Conservation (phyloP, 2,329 filamentous ascomycete species). For the Colletotrichum navitas region DNA sequence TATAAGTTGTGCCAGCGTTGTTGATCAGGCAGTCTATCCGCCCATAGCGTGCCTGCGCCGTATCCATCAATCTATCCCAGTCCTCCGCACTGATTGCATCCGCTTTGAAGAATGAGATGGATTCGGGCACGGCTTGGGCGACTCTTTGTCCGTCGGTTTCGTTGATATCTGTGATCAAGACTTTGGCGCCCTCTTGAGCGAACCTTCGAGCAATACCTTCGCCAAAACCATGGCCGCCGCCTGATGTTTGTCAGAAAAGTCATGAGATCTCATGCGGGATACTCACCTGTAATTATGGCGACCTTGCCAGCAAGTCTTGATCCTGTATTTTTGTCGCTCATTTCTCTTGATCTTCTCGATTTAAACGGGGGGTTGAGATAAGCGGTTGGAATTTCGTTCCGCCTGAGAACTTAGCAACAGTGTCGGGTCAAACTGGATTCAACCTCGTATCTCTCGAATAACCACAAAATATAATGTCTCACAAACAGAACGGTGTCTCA, state of each 20-base stretch:
- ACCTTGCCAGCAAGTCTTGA: conserved; percentile 34
- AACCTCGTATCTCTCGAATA: background rate
- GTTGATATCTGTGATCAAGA: conserved; percentile 73
- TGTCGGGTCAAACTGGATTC: background rate
- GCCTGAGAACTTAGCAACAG: background rate
- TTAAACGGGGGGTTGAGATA: background rate
- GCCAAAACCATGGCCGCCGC: conserved; percentile 65
- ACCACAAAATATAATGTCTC: background rate
- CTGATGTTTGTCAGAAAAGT: background rate
- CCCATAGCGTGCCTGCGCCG: conserved; percentile 60
- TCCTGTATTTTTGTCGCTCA: conserved; percentile 11
- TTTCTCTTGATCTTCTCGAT: background rate
- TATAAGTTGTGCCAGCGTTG: conserved; percentile 70
- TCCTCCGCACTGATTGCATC: conserved; percentile 66
- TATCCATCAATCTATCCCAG: conserved; percentile 64
- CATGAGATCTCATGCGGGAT: too few relatives aligned
- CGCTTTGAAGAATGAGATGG: conserved; percentile 55
- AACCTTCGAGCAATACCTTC: conserved; percentile 72
- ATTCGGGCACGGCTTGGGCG: conserved; percentile 48
- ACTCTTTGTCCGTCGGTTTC: conserved; percentile 62
- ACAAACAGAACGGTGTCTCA: background rate
- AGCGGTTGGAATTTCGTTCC: too few relatives aligned
- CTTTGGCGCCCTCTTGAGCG: conserved; percentile 69
- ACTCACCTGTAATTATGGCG: conserved; percentile 25
- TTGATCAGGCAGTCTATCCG: conserved; percentile 71